Conservation (phyloP, 169 alveolate species). For the Plasmodium vivax region DNA sequence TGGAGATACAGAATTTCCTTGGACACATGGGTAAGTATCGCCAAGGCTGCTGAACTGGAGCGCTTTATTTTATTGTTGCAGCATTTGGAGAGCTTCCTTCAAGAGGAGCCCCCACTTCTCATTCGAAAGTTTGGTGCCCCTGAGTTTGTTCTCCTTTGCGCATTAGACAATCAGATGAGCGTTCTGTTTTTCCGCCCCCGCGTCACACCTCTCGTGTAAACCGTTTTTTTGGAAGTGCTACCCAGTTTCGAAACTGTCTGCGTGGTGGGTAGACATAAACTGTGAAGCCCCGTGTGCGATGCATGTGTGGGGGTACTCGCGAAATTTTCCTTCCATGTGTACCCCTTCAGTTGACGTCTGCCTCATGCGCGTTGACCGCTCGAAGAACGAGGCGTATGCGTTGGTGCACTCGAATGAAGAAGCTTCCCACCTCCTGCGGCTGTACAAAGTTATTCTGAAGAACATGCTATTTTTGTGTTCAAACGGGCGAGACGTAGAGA, state of each 20-base stretch:
- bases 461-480: conserved; percentile 29
- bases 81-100: neutral
- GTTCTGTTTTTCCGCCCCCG: neutral
- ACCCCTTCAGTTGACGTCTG: conserved; percentile 45
- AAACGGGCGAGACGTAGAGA: conserved; percentile 4
- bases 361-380: conserved; percentile 11
- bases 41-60: neutral
- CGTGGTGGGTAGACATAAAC: neutral
- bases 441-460: conserved; percentile 2
- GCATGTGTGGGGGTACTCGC: neutral
- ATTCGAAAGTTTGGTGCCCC: neutral
- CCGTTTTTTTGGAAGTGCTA: neutral
- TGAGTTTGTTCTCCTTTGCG: neutral
- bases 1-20: conserved; percentile 56
- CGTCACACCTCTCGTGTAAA: neutral
- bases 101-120: neutral
- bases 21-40: conserved; percentile 54
- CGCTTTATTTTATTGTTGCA: neutral
- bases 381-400: conserved; percentile 55
- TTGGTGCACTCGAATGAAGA: conserved; percentile 66
- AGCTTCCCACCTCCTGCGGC: conserved; percentile 46
- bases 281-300: neutral
- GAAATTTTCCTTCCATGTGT: neutral
- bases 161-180: neutral
- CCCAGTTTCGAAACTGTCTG: neutral